These are phyloP conservation scores for Podospora tetraspora DNA, from an alignment of 495 filamentous ascomycete genomes.

Conservation along the genomic window DNA sequence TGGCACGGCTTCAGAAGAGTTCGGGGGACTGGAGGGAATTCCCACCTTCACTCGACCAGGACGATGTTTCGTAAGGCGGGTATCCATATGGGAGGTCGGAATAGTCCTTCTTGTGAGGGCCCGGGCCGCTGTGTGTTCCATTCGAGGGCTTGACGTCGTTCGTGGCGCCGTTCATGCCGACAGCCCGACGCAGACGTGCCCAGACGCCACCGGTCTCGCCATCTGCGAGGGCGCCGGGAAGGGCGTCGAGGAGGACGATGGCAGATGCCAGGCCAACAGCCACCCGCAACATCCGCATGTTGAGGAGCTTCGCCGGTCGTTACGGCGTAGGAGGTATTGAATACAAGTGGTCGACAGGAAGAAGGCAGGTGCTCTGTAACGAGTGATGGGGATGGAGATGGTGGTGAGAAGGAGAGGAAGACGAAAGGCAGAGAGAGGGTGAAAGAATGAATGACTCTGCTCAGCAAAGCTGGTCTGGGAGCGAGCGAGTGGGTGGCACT, in stretches of 20 bases:
- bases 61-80: conserved; percentile 30
- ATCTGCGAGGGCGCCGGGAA: conserved; percentile 26
- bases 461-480: background rate
- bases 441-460: conserved; percentile 12
- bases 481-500: background rate
- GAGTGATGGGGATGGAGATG: background rate
- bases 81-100: conserved; percentile 42
- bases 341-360: background rate
- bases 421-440: background rate
- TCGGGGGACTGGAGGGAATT: background rate
- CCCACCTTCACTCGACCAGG: conserved; percentile 9
- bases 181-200: conserved; percentile 22
- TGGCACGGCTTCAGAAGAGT: background rate
- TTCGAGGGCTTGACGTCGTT: conserved; percentile 20
- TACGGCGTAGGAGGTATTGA: background rate
- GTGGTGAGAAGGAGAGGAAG: background rate
- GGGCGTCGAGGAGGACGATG: conserved; percentile 27
- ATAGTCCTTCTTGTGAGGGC: conserved; percentile 30
- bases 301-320: conserved; percentile 9
- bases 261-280: conserved; percentile 33
- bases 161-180: conserved; percentile 13
- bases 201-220: conserved; percentile 20
- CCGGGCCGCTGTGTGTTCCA: conserved; percentile 23
- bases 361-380: background rate
- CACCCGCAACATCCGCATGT: conserved; percentile 36